phyloP scores from a whole-genome alignment of 139 green algal genomes.

The Micractinium sp. region DNA sequence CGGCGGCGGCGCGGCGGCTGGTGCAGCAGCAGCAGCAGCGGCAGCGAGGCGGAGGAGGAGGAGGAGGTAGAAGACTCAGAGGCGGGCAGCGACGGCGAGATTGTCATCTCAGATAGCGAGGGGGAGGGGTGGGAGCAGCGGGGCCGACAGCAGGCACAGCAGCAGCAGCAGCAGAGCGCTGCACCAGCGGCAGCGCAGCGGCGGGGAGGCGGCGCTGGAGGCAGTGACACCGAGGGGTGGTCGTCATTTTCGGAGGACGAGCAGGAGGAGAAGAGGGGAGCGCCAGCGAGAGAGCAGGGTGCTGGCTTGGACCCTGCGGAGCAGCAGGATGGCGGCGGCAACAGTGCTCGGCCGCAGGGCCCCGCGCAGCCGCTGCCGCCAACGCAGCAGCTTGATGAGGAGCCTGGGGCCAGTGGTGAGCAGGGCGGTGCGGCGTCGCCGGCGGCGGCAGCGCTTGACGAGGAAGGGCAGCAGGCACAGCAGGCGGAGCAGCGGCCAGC shows the following conservation, averaged over 20 bases:
- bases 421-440: not conserved
- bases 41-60: conserved; percentile 18
- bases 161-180: not conserved
- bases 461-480: not conserved
- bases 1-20: conserved; percentile 9
- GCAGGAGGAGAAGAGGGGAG: not conserved
- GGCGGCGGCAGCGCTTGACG: too few species aligned
- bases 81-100: not conserved
- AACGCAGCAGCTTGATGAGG: not conserved
- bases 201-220: conserved; percentile 9
- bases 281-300: not conserved
- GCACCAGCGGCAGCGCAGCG: not conserved
- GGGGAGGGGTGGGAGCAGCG: not conserved
- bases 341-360: not conserved
- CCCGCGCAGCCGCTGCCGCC: not conserved
- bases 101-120: conserved; percentile 11
- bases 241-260: not conserved
- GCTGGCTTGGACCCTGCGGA: not conserved
- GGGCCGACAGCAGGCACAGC: not conserved
- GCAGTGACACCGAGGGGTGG: conserved; percentile 5
- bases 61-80: not conserved
- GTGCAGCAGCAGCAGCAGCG: conserved; percentile 15
- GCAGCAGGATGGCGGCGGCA: not conserved
- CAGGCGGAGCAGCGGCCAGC: not conserved
- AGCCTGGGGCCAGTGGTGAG: not conserved